Evolutionary conservation across 306 rosid genomes (phyloP).

Genomic region (Gillenia trifoliata): DNA sequence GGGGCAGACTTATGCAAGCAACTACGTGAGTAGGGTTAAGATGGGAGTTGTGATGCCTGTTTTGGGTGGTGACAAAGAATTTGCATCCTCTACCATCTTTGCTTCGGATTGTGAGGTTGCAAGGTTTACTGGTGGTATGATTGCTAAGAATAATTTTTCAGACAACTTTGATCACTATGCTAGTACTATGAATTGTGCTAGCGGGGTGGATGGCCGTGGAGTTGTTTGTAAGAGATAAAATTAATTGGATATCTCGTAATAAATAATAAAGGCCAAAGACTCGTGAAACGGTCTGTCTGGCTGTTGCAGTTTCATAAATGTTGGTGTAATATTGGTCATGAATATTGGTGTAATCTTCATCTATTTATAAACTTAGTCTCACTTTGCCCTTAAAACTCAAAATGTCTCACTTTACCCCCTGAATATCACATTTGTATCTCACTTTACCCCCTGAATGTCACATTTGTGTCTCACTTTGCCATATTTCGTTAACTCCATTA

Average conservation of each 20-base stretch:
- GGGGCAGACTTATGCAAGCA: conserved; percentile 21
- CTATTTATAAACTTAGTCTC: no score
- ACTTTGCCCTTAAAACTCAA: no score
- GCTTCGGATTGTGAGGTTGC: conserved; percentile 26
- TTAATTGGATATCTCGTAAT: not conserved
- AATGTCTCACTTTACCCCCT: no score
- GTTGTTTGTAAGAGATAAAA: conserved; percentile 39
- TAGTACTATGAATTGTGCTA: conserved; percentile 27
- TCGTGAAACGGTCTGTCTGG: not conserved
- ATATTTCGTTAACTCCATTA: no score
- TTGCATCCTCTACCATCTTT: conserved; percentile 28
- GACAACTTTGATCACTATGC: conserved; percentile 3
- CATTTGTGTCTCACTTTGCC: no score
- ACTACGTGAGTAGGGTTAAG: conserved; percentile 32
- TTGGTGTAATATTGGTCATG: not conserved
- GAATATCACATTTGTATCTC: no score
- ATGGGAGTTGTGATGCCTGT: conserved; percentile 44
- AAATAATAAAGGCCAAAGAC: not conserved
- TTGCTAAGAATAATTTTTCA: not conserved
- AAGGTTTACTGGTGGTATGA: conserved; percentile 6
- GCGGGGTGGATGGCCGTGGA: conserved; percentile 30
- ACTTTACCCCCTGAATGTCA: no score
- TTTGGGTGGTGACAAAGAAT: conserved; percentile 35
- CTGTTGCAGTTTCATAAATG: not conserved
- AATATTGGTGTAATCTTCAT: not conserved